Percentiles rank a stretch among this genome's conserved stretches.
Conservation (phyloP, 208 protist species). For the Leishmania martiniquensis region DNA sequence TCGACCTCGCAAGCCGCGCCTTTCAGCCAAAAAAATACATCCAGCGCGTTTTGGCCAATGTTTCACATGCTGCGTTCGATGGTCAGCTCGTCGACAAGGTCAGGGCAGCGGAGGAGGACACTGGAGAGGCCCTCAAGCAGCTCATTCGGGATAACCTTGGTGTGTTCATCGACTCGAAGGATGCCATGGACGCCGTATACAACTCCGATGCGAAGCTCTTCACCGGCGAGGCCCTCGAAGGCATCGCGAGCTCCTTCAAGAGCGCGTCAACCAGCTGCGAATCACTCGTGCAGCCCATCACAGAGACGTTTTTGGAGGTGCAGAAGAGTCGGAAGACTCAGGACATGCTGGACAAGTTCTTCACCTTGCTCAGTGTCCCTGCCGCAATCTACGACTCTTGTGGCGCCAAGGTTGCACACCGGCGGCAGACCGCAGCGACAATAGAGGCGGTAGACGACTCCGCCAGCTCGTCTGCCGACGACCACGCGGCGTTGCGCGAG, state of each 20-base stretch:
- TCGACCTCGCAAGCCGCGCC: constrained; percentile 71
- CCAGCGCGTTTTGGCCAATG: constrained; percentile 39
- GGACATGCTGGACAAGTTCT: constrained; percentile 78
- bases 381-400: constrained; percentile 77
- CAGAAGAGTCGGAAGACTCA: constrained; percentile 49
- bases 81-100: constrained; percentile 45
- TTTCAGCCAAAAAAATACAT: constrained; percentile 82
- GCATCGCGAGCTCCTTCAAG: constrained; percentile 61
- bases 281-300: constrained; percentile 56
- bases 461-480: constrained; percentile 4
- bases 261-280: constrained; percentile 48
- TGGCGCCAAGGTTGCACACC: constrained; percentile 58
- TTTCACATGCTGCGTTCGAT: constrained; percentile 61
- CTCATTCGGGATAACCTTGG: constrained; percentile 81
- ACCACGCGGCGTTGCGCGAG: constrained; percentile 2
- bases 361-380: constrained; percentile 70
- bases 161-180: constrained; percentile 86
- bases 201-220: constrained; percentile 75
- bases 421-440: constrained; percentile 14
- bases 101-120: constrained; percentile 39
- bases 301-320: constrained; percentile 60
- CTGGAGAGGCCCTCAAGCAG: constrained; percentile 71
- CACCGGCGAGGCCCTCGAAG: constrained; percentile 78
- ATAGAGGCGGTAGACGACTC: neutral
- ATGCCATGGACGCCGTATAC: constrained; percentile 81